Conservation (phyloP, 78 protist species). For the Planoprotostelium fungivorum region DNA sequence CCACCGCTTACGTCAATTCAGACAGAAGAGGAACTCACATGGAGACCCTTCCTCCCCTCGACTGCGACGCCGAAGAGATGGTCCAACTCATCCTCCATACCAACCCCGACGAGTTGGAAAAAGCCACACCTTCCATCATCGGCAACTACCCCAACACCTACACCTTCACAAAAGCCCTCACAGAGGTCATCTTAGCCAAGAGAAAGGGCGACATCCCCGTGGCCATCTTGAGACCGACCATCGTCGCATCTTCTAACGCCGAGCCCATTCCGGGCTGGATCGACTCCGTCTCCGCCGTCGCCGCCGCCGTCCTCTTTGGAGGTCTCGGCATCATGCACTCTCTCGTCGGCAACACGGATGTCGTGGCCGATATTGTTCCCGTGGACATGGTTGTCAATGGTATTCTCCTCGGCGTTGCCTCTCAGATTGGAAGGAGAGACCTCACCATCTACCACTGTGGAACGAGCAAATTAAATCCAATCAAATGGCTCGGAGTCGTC, state of each 20-base stretch:
- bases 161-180: slow-evolving; percentile 80
- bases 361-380: slow-evolving; percentile 74
- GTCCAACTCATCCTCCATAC: slow-evolving; percentile 32
- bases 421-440: neutral
- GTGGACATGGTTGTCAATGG: slow-evolving; percentile 71
- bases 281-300: slow-evolving; percentile 74
- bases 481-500: slow-evolving; percentile 39
- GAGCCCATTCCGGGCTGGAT: slow-evolving; percentile 83
- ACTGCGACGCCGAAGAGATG: slow-evolving; percentile 63
- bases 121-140: slow-evolving; percentile 27
- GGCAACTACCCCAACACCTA: slow-evolving; percentile 81
- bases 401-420: slow-evolving; percentile 40
- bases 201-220: slow-evolving; percentile 60
- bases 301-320: slow-evolving; percentile 65
- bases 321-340: slow-evolving; percentile 69
- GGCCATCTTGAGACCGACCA: slow-evolving; percentile 77
- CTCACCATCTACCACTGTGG: slow-evolving; percentile 6
- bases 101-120: slow-evolving; percentile 27
- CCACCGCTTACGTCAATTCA: slow-evolving; percentile 81
- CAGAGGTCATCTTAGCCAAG: slow-evolving; percentile 57
- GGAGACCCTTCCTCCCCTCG: slow-evolving; percentile 66
- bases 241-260: slow-evolving; percentile 64
- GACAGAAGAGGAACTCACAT: slow-evolving; percentile 39
- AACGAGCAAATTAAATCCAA: slow-evolving; percentile 62
- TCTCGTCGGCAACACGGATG: slow-evolving; percentile 39